Evolutionary conservation across 495 filamentous ascomycete species (phyloP).

Genomic region (Xanthoparmelia taractica): DNA sequence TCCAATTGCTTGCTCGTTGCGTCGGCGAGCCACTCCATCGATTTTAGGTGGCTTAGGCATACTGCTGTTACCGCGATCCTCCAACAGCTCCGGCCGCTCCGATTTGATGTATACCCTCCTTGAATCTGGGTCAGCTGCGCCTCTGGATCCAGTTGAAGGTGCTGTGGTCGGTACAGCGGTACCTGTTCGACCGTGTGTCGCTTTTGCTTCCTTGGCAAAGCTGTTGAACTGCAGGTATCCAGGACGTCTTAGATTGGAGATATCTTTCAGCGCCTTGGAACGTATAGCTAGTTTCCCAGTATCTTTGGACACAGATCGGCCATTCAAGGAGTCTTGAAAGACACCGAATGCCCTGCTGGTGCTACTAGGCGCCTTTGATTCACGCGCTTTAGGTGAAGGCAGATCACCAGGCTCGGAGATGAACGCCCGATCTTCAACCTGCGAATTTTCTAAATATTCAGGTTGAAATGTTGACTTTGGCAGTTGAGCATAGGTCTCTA

Average conservation of each 20-base stretch:
- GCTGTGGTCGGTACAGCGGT: background rate
- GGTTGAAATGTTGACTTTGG: too few relatives aligned
- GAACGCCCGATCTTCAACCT: background rate
- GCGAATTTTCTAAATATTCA: background rate
- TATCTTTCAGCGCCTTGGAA: slow-evolving; percentile 7
- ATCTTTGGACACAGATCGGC: too few relatives aligned
- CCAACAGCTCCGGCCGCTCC: slow-evolving; percentile 2
- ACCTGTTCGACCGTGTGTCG: background rate
- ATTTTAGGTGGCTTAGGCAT: background rate
- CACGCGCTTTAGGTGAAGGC: background rate
- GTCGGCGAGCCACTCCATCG: background rate
- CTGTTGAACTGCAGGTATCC: slow-evolving; percentile 8
- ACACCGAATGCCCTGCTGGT: background rate
- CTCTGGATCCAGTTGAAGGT: background rate
- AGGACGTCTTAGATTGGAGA: slow-evolving; percentile 10
- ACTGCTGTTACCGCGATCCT: background rate
- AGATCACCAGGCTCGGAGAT: background rate
- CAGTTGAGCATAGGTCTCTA: background rate
- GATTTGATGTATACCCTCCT: background rate
- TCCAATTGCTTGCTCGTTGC: slow-evolving; percentile 1
- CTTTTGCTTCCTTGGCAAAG: slow-evolving; percentile 3
- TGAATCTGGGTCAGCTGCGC: background rate
- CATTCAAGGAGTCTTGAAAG: background rate
- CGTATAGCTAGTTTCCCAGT: background rate
- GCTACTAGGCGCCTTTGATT: too few relatives aligned